A percentile compares a stretch with the other conserved stretches of the same genome.
Evolutionary conservation across 2,329 filamentous ascomycete genomes (phyloP).

Genomic region (Sclerotinia subarctica): DNA sequence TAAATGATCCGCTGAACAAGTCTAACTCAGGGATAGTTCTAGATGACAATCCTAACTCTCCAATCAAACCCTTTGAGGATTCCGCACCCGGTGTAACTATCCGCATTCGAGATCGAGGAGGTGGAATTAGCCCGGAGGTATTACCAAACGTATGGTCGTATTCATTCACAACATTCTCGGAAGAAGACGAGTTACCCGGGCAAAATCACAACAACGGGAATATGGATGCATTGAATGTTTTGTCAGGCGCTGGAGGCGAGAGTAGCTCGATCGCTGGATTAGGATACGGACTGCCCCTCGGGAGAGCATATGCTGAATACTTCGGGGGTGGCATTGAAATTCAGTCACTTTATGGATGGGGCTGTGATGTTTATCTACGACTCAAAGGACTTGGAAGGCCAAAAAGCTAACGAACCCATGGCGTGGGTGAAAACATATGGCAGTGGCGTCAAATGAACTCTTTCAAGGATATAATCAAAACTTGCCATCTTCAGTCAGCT

Average conservation of each 20-base stretch:
- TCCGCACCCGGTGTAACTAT: slow-evolving; percentile 85
- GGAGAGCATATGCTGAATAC: slow-evolving; percentile 93
- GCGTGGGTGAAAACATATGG: not conserved
- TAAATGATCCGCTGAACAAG: not conserved
- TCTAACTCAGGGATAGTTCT: not conserved
- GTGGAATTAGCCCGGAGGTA: slow-evolving; percentile 82
- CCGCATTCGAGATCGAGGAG: slow-evolving; percentile 90
- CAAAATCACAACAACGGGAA: slow-evolving; percentile 44
- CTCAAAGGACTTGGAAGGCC: slow-evolving; percentile 41
- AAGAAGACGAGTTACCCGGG: slow-evolving; percentile 48
- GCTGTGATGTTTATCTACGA: slow-evolving; percentile 61
- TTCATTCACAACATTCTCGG: slow-evolving; percentile 91
- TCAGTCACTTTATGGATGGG: slow-evolving; percentile 97
- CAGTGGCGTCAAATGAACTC: not conserved
- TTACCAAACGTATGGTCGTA: slow-evolving; percentile 92
- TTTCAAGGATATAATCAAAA: not conserved
- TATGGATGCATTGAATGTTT: slow-evolving; percentile 69
- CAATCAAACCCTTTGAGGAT: slow-evolving; percentile 58
- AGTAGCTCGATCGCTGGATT: slow-evolving; percentile 85
- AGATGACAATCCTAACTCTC: slow-evolving; percentile 24
- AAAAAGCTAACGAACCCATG: slow-evolving; percentile 21
- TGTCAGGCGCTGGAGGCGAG: slow-evolving; percentile 68
- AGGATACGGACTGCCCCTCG: slow-evolving; percentile 87
- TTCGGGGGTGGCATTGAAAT: slow-evolving; percentile 93
- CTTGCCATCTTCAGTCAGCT: slow-evolving; percentile 3